Base-by-base conservation (phyloP, 129 eudicot genomes). In the Heracleum sosnowskyi region DNA sequence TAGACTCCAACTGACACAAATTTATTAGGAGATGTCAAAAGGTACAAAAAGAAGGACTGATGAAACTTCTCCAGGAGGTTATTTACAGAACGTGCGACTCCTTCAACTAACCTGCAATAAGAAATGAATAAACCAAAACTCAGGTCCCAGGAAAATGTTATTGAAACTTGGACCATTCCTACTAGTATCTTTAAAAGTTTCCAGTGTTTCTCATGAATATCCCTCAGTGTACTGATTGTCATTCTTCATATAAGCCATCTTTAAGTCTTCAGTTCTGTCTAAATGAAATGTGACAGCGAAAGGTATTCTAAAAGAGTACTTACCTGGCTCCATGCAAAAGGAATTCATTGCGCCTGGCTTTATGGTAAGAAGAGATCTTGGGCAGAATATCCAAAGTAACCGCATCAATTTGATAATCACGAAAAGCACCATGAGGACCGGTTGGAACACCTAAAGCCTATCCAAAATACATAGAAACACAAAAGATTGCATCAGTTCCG, bases 341-440 rank as follows among this genome's bases (percentile, higher is more conserved):
- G 83, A 96, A 85, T 78, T 86, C 90, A 73, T 76, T 83, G 79
- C 79, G 89, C 82, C 84, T 81, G 83, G 53, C 83, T 26, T 36
- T 83, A 53, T 81, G 63, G 77, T 76, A 83, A 12, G 86, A 82
- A 57, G 90, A 83, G 12, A 69, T 75, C 79, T 73, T 86, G n/a
- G 88, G 83, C 78, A 94, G 86, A 75, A 95, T 77, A 83, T 86
- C 93, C 86, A 96, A 77, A 46, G 99, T 96, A 57, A 96, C 84
- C 29, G 99, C 96, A 82, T 96, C 99, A 85, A 96, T 86, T 85
- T 96, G 99, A 88, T 96, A 96, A 92, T 96, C 97, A 66, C 97
- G 97, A 68, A 96, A 96, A 83, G 97, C 97, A 47, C 97, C 99
- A 86, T 96, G 99, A 41, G 97, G 86, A 79, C 99, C 99, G 7